These are phyloP conservation scores for Saccharomycopsis guyanensis DNA, from an alignment of 805 yeast genomes.

Conservation along the genomic window DNA sequence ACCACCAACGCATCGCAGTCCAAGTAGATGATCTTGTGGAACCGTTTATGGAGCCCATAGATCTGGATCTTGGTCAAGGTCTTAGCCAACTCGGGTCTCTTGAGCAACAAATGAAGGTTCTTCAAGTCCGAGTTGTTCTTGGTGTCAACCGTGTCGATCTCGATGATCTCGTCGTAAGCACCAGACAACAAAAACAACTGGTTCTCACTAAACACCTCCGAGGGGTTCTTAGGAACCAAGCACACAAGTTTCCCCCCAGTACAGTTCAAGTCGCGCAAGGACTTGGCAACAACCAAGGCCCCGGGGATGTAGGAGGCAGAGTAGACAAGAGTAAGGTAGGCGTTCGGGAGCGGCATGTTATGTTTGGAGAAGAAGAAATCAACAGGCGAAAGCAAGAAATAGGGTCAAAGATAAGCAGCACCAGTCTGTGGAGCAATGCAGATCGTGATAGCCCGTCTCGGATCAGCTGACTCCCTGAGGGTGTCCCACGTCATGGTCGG, in stretches of 20 bases:
- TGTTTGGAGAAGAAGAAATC: not conserved
- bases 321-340: constrained; percentile 40
- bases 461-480: not conserved
- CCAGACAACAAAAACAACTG: constrained; percentile 2
- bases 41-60: constrained; percentile 36
- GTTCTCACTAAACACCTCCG: not conserved
- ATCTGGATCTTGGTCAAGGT: constrained; percentile 43
- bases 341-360: constrained; percentile 22
- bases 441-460: not conserved
- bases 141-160: constrained; percentile 1
- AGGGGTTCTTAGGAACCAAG: constrained; percentile 3
- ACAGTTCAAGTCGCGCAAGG: constrained; percentile 24
- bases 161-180: constrained; percentile 3
- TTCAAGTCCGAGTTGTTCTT: constrained; percentile 1
- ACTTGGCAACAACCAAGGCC: constrained; percentile 41
- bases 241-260: constrained; percentile 6
- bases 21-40: constrained; percentile 44
- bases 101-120: constrained; percentile 24
- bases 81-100: constrained; percentile 44
- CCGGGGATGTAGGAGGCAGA: constrained; percentile 49
- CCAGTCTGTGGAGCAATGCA: not conserved
- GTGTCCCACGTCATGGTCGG: not conserved
- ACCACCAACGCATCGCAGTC: constrained; percentile 50
- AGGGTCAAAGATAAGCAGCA: not conserved
- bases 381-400: not conserved